Evolutionary conservation across 805 yeast genomes (phyloP), one percentile per base, ranked within the genome.

Genomic region (Candida mattraensis): DNA sequence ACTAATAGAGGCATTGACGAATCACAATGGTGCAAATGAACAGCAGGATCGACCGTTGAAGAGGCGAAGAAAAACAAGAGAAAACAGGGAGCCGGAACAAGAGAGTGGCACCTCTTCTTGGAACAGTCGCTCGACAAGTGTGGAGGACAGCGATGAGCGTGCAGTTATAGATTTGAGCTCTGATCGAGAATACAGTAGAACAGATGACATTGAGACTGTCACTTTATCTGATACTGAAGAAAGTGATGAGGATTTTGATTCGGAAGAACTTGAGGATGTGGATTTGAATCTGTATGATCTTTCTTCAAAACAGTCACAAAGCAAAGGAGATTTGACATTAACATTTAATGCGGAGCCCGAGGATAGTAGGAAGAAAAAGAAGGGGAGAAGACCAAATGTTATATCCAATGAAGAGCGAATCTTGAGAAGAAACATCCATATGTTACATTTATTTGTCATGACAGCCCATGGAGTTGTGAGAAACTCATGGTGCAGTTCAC

Each of bases 401-500:
- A 69, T 80, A 2, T 54, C 71, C 3, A 69, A 67, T 34, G 83
- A 79, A 27, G 89, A 83, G 51, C 63, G 84, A 12, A 48, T 50
- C 1, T 58, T 56, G 28, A 61, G 97, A 13, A 65, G 67, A 30
- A 45, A 57, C 0, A 56, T 78, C 7, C 97, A 89, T 54, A 71
- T 76, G 59, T 45, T 74, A 33, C 72, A 76, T 39, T 47, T 91
- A 2, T 64, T 75, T 11, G 59, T 72, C 16, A 74, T 87, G 76
- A 58, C 84, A 35, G 54, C 72, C 2, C 94, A 86, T 54, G 93
- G 88, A 0, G 67, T 67, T 0, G 50, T 76, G 3, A 69, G 95
- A 17, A 91, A 89, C 54, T 47, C 61, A 5, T 89, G 96, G 96
- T 72, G 87, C 42, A 76, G 74, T 39, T 74, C 77, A 42, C 50